Base-by-base conservation (phyloP, 2,329 filamentous ascomycete genomes). In the Apiospora rasikravindrae region DNA sequence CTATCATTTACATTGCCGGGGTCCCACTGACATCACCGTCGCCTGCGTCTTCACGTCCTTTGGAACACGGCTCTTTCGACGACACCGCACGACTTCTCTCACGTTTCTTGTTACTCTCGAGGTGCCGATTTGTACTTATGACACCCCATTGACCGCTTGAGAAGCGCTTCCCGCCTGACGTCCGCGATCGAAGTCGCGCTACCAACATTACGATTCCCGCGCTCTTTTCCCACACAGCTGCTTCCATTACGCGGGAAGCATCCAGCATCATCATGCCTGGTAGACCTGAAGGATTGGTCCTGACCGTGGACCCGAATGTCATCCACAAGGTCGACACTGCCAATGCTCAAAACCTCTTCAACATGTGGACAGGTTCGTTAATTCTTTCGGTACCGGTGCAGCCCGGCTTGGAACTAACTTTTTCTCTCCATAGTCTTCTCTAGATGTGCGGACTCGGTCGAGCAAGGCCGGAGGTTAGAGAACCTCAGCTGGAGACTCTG, bases 401-500 rank as follows among this genome's bases (percentile, higher is more conserved):
- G 67, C 42, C 69, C 71, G 69, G 33, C 72, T 67, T 61, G 69
- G 76, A 74, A 76, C 82, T 84, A 77, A 85, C 72, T 66, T 71
- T 68, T 68, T 69, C 70, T 73, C 70, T 73, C 57, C 80, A 14
- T 22, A 96, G 95, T 98, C 73, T 98, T 98, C 81, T 96, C 95
- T 69, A 94, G 95, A 84, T 98, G 96, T 83, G 94, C 95, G 80
- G 94, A 96, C 80, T 96, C 95, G 70, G 92, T 98, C 81, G 94
- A 98, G 81, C 93, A 98, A 83, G 96, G 96, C 72, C 91, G 94
- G 80, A 89, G 96, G 79, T 87, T 98, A 81, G 96, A 98, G 82
- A 98, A 99, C 85, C 87, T 99, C 75, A 97, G 93, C 81, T 98
- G 96, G 96, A 88, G 96, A 78, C 86, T 98, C 74, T 98, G 95